Base-by-base conservation (phyloP, 2,329 filamentous ascomycete species). In the Bipolaris gigantea region DNA sequence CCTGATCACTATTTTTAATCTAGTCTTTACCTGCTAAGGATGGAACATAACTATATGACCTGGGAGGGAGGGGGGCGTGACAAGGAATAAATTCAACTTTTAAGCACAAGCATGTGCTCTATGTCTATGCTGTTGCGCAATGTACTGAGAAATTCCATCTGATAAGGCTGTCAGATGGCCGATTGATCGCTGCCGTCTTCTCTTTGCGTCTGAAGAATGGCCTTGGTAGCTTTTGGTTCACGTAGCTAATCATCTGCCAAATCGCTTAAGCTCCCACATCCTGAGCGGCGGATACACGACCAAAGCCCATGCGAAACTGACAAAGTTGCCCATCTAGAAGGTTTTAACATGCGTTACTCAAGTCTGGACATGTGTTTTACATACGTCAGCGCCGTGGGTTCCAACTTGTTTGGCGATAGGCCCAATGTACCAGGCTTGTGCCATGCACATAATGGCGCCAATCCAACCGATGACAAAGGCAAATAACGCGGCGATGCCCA, bases 381-480 rank as follows among this genome's bases (percentile, higher is more conserved):
- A 75, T 69, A 83, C 77, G 74, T 86, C 83, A 43, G 78, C 83
- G 16, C 83, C 83, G 67, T 81, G 79, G 18, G 80, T 80, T 0
- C 84, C 83, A 16, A 87, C 80, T 48, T 80, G 70, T 42, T 75
- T 76, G 3, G 85, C 84, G 53, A 88, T 72, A 0, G 86, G 86
- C 1, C 87, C 86, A 55, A 84, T 81, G 70, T 86, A 89, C 82
- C 85, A 89, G 3, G 83, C 81, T 74, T 90, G 86, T 19, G 83
- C 83, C 86, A 89, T 89, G 55, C 81, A 86, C 41, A 89, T 67
- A 25, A 89, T 81, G 0, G 85, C 81, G 8, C 86, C 85, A 3
- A 79, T 79, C 85, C 86, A 89, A 3, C 86, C 85, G 13, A 89
- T 65, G 35, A 86, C 69, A 61, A 89, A 89, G 0, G 86, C 81